Conservation (phyloP, 768 basidiomycete genomes). For the Gloeostereum incarnatum region DNA sequence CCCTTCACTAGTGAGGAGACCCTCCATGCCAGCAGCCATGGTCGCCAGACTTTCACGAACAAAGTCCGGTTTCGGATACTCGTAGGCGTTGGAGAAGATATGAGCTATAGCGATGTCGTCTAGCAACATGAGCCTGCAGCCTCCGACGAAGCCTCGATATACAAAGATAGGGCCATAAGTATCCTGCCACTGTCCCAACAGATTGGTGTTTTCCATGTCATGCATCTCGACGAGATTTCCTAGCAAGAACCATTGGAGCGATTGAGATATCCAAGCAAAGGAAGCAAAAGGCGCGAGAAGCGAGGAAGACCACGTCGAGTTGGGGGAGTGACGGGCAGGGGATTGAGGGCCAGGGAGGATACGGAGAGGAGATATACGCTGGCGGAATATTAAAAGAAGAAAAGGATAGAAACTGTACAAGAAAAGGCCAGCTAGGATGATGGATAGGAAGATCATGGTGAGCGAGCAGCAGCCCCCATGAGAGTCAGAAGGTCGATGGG, state of each 20-base stretch:
- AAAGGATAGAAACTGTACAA: slow-evolving; percentile 18
- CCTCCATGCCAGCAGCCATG: slow-evolving; percentile 41
- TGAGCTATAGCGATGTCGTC: slow-evolving; percentile 50
- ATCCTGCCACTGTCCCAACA: slow-evolving; percentile 35
- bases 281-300: neutral
- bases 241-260: slow-evolving; percentile 28
- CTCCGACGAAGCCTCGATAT: slow-evolving; percentile 44
- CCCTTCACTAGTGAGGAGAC: slow-evolving; percentile 44
- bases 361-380: slow-evolving; percentile 38
- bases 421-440: slow-evolving; percentile 16
- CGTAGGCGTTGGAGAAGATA: slow-evolving; percentile 45
- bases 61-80: slow-evolving; percentile 56
- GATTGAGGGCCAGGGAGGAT: slow-evolving; percentile 35
- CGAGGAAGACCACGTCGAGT: no score
- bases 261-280: neutral
- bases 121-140: slow-evolving; percentile 45
- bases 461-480: no score
- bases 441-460: slow-evolving; percentile 10
- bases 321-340: slow-evolving; percentile 4
- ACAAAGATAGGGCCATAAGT: slow-evolving; percentile 39
- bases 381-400: slow-evolving; percentile 31
- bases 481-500: no score
- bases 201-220: slow-evolving; percentile 47
- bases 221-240: slow-evolving; percentile 46
- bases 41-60: slow-evolving; percentile 38